Conservation (phyloP, 2,329 filamentous ascomycete genomes). For the Talaromyces albobiverticillius region DNA sequence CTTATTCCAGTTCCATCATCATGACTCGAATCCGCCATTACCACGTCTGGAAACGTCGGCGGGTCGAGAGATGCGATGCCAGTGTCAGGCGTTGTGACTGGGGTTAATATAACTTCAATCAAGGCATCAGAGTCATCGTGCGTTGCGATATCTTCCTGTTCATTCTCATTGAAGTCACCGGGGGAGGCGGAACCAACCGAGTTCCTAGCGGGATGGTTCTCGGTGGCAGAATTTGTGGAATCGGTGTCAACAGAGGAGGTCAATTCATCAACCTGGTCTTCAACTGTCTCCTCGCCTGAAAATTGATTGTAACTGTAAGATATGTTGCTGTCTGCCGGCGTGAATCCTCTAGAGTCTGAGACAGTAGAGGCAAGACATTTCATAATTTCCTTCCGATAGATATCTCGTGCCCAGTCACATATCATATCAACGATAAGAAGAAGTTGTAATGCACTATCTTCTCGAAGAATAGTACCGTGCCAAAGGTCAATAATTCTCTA, state of each 20-base stretch:
- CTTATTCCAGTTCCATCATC: neutral
- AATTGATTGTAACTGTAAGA: neutral
- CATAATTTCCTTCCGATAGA: constrained; percentile 19
- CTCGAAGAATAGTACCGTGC: constrained; percentile 19
- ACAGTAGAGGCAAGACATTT: neutral
- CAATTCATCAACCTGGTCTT: neutral
- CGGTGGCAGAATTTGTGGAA: neutral
- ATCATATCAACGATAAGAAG: constrained; percentile 26
- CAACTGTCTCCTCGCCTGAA: neutral
- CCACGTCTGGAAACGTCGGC: neutral
- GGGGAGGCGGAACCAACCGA: neutral
- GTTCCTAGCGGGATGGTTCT: neutral
- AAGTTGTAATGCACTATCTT: constrained; percentile 25
- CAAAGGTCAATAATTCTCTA: constrained; percentile 23
- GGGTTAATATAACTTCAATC: neutral
- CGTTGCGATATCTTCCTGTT: neutral
- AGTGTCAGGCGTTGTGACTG: neutral
- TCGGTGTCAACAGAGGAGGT: neutral
- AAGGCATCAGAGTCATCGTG: neutral
- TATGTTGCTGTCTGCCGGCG: neutral
- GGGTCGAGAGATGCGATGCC: neutral
- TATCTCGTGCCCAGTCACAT: constrained; percentile 26
- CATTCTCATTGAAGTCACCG: neutral
- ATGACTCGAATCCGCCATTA: neutral
- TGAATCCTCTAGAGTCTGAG: neutral